Percentiles rank a stretch among this genome's conserved stretches.
Conservation (phyloP, 768 basidiomycete species). For the Myochromella boudieri region DNA sequence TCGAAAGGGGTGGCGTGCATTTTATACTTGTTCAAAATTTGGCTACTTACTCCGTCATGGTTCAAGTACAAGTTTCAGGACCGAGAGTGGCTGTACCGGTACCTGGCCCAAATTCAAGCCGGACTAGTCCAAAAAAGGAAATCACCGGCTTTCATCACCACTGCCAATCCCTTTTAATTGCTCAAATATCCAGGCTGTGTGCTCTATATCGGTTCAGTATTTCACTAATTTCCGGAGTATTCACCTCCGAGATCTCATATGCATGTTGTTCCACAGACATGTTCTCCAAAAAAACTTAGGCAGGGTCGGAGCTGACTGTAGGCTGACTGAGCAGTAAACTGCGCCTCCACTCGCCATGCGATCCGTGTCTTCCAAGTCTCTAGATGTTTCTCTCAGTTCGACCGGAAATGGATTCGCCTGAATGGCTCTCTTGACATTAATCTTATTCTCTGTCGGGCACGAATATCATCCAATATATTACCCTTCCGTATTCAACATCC, state of each 20-base stretch:
- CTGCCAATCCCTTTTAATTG: not conserved
- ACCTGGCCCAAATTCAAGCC: constrained; percentile 5
- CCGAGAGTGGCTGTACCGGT: constrained; percentile 16
- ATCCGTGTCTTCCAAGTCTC: no score
- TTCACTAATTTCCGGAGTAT: constrained; percentile 1
- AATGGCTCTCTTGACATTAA: no score
- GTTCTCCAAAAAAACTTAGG: no score
- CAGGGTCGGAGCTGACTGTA: no score
- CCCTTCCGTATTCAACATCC: not conserved
- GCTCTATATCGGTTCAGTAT: not conserved
- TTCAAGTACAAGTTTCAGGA: not conserved
- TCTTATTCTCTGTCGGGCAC: no score
- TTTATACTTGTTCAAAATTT: constrained; percentile 32
- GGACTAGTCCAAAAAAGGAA: constrained; percentile 7
- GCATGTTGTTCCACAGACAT: not conserved
- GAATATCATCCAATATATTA: no score
- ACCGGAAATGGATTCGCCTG: no score
- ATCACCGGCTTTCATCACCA: not conserved
- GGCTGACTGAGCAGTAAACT: no score
- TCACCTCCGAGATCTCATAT: not conserved
- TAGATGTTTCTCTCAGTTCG: no score
- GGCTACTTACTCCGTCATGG: not conserved
- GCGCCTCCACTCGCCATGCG: no score
- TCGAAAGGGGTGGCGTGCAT: constrained; percentile 24
- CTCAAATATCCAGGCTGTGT: constrained; percentile 1